phyloP scores from a whole-genome alignment of 2,329 filamentous ascomycete genomes.

The Colletotrichum plurivorum region DNA sequence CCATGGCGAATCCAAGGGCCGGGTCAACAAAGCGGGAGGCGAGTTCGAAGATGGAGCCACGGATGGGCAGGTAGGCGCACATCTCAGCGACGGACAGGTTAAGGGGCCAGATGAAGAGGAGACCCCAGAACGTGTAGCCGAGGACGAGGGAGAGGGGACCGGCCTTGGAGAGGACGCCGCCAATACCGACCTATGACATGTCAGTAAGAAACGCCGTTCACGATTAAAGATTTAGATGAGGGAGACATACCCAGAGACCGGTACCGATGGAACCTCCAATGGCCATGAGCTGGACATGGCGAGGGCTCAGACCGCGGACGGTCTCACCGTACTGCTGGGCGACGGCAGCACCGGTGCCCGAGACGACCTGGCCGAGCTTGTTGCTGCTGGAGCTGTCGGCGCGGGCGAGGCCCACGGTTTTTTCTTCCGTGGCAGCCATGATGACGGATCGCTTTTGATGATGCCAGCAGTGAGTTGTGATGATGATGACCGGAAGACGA shows the following conservation, averaged over 20 bases:
- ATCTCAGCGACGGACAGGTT: slow-evolving; percentile 69
- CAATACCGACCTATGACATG: slow-evolving; percentile 54
- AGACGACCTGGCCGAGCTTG: slow-evolving; percentile 37
- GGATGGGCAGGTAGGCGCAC: slow-evolving; percentile 68
- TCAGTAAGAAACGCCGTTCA: not conserved
- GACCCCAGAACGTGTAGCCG: slow-evolving; percentile 60
- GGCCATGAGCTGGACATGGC: slow-evolving; percentile 65
- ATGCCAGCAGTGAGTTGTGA: not conserved
- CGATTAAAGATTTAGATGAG: not conserved
- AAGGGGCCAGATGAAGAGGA: slow-evolving; percentile 60
- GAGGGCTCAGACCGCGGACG: slow-evolving; percentile 52
- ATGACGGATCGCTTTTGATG: not conserved
- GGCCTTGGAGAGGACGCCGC: slow-evolving; percentile 56
- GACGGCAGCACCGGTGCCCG: slow-evolving; percentile 28
- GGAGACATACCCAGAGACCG: slow-evolving; percentile 54
- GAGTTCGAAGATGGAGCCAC: slow-evolving; percentile 68
- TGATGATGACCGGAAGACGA: not conserved
- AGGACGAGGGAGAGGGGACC: slow-evolving; percentile 60
- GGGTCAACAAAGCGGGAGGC: slow-evolving; percentile 69
- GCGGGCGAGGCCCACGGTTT: slow-evolving; percentile 36
- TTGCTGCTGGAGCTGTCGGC: slow-evolving; percentile 37
- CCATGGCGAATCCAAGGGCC: slow-evolving; percentile 69
- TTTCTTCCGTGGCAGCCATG: slow-evolving; percentile 39
- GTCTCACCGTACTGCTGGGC: slow-evolving; percentile 49
- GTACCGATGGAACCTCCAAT: slow-evolving; percentile 63